Percentiles rank a stretch among this genome's conserved stretches.
Conservation (phyloP, 495 filamentous ascomycete genomes). For the Aspergillus leporis region DNA sequence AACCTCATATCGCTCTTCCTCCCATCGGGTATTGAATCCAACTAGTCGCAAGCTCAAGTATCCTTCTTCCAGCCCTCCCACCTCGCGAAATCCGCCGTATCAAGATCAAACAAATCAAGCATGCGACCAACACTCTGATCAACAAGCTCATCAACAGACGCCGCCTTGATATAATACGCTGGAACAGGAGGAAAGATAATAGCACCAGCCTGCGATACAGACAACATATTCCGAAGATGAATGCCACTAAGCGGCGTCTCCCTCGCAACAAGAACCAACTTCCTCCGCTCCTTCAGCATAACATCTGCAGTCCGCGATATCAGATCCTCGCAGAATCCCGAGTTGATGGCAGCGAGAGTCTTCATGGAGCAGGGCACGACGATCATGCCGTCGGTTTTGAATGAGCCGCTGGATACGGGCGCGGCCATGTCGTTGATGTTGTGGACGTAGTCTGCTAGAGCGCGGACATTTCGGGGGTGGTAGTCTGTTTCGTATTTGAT, state of each 20-base stretch:
- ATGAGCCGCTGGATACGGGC: constrained; percentile 37
- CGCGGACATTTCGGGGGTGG: constrained; percentile 30
- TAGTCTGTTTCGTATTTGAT: constrained; percentile 46
- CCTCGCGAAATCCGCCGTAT: constrained; percentile 42
- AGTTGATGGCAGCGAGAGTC: constrained; percentile 33
- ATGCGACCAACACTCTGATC: constrained; percentile 47
- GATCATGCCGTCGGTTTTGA: constrained; percentile 41
- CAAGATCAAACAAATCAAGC: constrained; percentile 47
- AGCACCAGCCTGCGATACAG: constrained; percentile 34
- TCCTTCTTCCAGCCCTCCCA: constrained; percentile 43
- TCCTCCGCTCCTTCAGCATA: constrained; percentile 45
- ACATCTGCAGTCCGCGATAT: constrained; percentile 49
- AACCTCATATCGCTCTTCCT: no score
- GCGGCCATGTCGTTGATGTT: constrained; percentile 41
- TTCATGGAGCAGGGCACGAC: constrained; percentile 46
- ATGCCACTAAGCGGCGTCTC: constrained; percentile 50
- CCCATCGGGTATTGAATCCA: no score
- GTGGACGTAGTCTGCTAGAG: constrained; percentile 40
- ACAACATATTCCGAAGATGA: constrained; percentile 48
- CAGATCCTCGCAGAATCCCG: constrained; percentile 42
- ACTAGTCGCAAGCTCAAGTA: background rate
- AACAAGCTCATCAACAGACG: constrained; percentile 37
- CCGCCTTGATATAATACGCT: constrained; percentile 42
- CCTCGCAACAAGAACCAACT: constrained; percentile 40
- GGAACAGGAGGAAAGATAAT: constrained; percentile 46